Evolutionary conservation across 306 rosid species (phyloP), one percentile per base, ranked within the genome.

Genomic region (Crataegus laevigata): DNA sequence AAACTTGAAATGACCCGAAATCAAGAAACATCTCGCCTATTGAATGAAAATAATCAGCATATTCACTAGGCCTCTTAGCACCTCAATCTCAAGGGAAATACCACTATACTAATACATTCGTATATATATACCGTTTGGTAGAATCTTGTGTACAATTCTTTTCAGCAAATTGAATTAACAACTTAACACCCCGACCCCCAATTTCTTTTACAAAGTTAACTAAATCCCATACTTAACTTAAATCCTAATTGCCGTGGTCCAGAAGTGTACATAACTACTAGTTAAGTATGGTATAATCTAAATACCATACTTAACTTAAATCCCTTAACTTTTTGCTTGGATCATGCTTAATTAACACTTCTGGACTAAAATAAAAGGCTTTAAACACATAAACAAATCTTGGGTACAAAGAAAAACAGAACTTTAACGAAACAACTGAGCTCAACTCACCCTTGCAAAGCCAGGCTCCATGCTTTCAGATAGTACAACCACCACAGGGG

Each of bases 401-500:
- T 18, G 69, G 57, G 68, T 19, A 68, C 10, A 11, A 0, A 1
- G n/a, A 42, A 3, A 19, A 1, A 34, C n/a, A 34, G 17, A 65
- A 65, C 3, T 73, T 60, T 10, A 22, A 43, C 51, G 59, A 73
- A 19, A 8, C 6, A 1, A 15, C 3, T 1, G 21, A 29, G 21
- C 8, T 17, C 34, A 66, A 82, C 87, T 80, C 63, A 91, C 98
- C 77, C 92, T 84, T 40, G 87, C 82, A 83, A 93, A 89, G 30
- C 96, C 97, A 13, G 96, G 98, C 76, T 93, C 98, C 97, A 93
- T 93, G 84, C 98, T 89, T 71, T 65, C 96, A 70, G 97, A 79
- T 76, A 89, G 87, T 78, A 91, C 98, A 70, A 89, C 94, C 26
- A 89, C 92, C 21, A 86, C 92, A 1, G 97, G 97, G 10, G 97